Percentiles rank a stretch among this genome's conserved stretches.
phyloP scores from a whole-genome alignment of 208 protist genomes.

The Tetramitus jugosus region DNA sequence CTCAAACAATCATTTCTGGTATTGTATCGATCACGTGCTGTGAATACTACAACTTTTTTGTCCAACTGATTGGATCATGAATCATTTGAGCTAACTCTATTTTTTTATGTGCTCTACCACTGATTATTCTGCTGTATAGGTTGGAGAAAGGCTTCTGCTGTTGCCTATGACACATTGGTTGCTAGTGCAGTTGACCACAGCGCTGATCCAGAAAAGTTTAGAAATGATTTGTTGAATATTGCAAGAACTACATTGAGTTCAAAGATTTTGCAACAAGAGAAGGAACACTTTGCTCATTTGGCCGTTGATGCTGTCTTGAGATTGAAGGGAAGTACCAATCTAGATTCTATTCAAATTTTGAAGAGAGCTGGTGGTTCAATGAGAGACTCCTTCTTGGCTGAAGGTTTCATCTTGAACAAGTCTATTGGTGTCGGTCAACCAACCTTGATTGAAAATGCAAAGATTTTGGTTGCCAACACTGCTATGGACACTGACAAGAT shows the following conservation, averaged over 20 bases:
- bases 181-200: constrained; percentile 66
- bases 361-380: constrained; percentile 95
- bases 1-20: constrained; percentile 95
- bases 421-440: constrained; percentile 97
- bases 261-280: constrained; percentile 81
- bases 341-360: constrained; percentile 98
- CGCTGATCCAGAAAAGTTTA: constrained; percentile 73
- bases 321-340: constrained; percentile 69
- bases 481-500: constrained; percentile 99
- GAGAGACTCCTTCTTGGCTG: constrained; percentile 96
- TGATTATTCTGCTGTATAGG: too few relatives aligned
- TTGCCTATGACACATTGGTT: constrained; percentile 70
- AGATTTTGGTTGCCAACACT: constrained; percentile 98
- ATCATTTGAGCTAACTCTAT: not conserved
- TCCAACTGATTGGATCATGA: constrained; percentile 12
- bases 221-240: constrained; percentile 94
- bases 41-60: too few relatives aligned
- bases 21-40: too few relatives aligned
- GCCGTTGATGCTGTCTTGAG: constrained; percentile 97
- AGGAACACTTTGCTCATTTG: constrained; percentile 95
- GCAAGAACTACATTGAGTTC: constrained; percentile 98
- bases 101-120: too few relatives aligned
- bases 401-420: constrained; percentile 98
- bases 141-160: constrained; percentile 63
- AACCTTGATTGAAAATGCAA: constrained; percentile 89